phyloP scores from a whole-genome alignment of 208 protist species.

The Tritrichomonas musculus region DNA sequence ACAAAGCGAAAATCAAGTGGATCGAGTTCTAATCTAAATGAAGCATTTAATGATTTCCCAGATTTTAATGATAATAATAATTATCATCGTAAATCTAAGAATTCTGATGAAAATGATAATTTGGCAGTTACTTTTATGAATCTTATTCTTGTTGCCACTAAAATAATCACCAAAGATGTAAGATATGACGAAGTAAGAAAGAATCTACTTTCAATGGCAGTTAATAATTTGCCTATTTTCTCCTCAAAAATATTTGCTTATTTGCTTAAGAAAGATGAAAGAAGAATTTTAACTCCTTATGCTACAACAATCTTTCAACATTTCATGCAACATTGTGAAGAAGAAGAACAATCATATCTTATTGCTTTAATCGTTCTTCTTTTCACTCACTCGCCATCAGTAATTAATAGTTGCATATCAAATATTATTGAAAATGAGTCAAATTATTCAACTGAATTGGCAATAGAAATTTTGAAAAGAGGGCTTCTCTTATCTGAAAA shows the following conservation, averaged over 20 bases:
- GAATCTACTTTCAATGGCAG: background rate
- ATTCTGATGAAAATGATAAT: too few species aligned
- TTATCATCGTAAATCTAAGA: too few species aligned
- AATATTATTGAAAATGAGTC: background rate
- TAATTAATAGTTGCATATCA: background rate
- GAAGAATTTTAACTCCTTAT: background rate
- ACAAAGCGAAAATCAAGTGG: too few species aligned
- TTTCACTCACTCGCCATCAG: background rate
- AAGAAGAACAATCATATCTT: background rate
- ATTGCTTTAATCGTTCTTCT: background rate
- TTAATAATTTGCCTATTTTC: background rate
- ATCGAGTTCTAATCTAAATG: background rate
- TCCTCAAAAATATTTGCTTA: background rate
- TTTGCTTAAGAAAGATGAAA: background rate
- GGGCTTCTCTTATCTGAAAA: background rate
- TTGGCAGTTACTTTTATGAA: background rate
- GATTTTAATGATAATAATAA: too few species aligned
- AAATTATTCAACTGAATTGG: background rate
- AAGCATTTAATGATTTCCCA: too few species aligned
- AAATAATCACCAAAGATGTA: background rate
- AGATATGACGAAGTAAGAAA: background rate
- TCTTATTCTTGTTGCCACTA: background rate
- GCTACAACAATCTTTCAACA: background rate
- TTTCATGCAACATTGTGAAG: background rate
- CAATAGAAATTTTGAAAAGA: background rate